These are phyloP conservation scores for Apiospora aurea DNA, from an alignment of 2,329 filamentous ascomycete species.

Conservation along the genomic window DNA sequence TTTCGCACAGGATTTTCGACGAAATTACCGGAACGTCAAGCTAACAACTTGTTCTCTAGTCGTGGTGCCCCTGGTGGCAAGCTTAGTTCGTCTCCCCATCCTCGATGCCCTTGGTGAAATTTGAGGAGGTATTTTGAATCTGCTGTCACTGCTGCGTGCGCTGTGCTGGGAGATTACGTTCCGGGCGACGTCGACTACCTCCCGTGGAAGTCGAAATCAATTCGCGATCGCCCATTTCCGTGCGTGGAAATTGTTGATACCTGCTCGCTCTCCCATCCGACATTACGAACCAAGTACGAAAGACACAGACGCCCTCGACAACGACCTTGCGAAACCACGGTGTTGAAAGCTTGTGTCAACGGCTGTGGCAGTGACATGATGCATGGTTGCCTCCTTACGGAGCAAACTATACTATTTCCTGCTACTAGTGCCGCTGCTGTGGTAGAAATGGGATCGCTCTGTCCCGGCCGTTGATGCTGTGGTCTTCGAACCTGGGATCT, in stretches of 20 bases:
- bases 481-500: not conserved
- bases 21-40: not conserved
- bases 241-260: not conserved
- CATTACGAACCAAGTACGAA: not conserved
- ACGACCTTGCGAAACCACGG: not conserved
- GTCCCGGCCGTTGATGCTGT: not conserved
- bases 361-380: not conserved
- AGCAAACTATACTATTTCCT: not conserved
- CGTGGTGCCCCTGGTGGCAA: constrained; percentile 75
- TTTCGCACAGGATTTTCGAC: constrained; percentile 1
- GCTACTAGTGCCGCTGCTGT: no score
- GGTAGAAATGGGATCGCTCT: no score
- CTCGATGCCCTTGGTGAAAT: not conserved
- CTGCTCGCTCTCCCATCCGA: not conserved
- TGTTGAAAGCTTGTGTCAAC: not conserved
- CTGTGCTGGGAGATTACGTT: not conserved
- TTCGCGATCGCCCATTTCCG: not conserved
- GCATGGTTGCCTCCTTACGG: not conserved
- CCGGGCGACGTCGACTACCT: no score
- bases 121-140: not conserved
- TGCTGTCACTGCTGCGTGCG: not conserved
- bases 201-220: not conserved
- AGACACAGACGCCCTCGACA: not conserved
- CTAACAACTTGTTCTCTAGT: constrained; percentile 48
- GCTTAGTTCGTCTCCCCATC: constrained; percentile 18